Conservation (phyloP, 2,329 filamentous ascomycete genomes). For the Grosmannia huntii region DNA sequence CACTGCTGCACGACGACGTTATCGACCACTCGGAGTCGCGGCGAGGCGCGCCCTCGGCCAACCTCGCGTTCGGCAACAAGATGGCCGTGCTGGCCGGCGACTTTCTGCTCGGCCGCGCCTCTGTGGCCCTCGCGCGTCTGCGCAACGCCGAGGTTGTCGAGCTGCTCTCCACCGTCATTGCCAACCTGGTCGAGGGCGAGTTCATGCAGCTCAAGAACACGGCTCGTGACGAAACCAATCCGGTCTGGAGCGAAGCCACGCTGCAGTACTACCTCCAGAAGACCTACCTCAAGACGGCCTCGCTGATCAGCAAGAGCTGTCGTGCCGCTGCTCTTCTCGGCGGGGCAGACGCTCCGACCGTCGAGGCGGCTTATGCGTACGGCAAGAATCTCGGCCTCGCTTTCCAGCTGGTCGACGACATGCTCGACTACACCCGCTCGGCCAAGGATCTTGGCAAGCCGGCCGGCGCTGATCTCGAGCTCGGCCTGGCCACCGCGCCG, state of each 20-base stretch:
- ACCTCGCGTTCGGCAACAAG: slow-evolving; percentile 95
- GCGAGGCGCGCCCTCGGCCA: slow-evolving; percentile 75
- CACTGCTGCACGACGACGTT: slow-evolving; percentile 93
- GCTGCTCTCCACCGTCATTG: slow-evolving; percentile 88
- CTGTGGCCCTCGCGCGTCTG: slow-evolving; percentile 79
- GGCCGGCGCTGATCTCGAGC: slow-evolving; percentile 81
- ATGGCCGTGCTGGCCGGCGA: slow-evolving; percentile 98
- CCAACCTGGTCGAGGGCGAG: slow-evolving; percentile 94
- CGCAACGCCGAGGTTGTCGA: slow-evolving; percentile 91
- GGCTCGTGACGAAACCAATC: slow-evolving; percentile 70
- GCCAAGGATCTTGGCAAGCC: slow-evolving; percentile 85
- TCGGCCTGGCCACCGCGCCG: slow-evolving; percentile 87
- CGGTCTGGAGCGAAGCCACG: slow-evolving; percentile 76
- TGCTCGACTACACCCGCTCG: slow-evolving; percentile 89
- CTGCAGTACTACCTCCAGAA: slow-evolving; percentile 93
- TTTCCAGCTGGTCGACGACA: slow-evolving; percentile 95
- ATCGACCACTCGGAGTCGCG: slow-evolving; percentile 85
- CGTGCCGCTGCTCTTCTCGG: slow-evolving; percentile 80
- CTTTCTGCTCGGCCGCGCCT: slow-evolving; percentile 84
- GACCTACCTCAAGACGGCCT: slow-evolving; percentile 95
- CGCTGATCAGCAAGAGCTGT: slow-evolving; percentile 91
- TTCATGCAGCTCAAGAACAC: slow-evolving; percentile 99
- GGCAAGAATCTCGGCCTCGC: slow-evolving; percentile 88
- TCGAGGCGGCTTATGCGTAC: slow-evolving; percentile 84
- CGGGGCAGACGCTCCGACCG: slow-evolving; percentile 58